Conservation (phyloP, 2,329 filamentous ascomycete species). For the Arthrobotrys conoides region DNA sequence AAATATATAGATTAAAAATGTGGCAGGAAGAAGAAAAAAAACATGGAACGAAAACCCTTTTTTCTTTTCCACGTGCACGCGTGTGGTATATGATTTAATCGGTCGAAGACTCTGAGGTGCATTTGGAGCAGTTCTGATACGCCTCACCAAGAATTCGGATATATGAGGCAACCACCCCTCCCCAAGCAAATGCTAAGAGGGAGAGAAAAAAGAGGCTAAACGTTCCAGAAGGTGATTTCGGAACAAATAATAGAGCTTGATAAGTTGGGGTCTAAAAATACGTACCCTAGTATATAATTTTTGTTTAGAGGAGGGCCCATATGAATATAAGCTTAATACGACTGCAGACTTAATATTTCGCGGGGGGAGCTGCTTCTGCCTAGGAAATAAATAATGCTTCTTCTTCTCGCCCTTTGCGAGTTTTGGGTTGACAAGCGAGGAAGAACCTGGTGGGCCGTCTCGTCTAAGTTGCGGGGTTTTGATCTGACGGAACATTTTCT, state of each 20-base stretch:
- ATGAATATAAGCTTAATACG: constrained; percentile 50
- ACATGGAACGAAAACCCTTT: constrained; percentile 26
- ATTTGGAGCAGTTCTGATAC: constrained; percentile 42
- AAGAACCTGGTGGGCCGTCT: constrained; percentile 35
- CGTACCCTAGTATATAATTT: constrained; percentile 19
- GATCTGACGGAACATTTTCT: constrained; percentile 15
- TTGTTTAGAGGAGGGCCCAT: background rate
- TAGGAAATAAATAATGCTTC: constrained; percentile 13
- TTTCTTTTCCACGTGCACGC: constrained; percentile 23
- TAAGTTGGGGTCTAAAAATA: constrained; percentile 45
- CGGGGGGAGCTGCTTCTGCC: constrained; percentile 10
- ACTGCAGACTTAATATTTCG: constrained; percentile 23
- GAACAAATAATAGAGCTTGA: constrained; percentile 18
- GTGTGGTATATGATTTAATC: too few species aligned
- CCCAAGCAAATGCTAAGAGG: background rate
- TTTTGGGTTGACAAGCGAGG: constrained; percentile 45
- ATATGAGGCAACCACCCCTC: constrained; percentile 14
- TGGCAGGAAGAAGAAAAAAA: background rate
- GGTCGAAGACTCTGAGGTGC: constrained; percentile 24
- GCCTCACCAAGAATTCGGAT: constrained; percentile 9
- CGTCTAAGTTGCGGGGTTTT: constrained; percentile 56
- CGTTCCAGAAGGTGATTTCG: constrained; percentile 34
- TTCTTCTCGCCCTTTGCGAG: constrained; percentile 8
- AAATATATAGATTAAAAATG: background rate
- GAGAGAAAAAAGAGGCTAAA: constrained; percentile 10